Evolutionary conservation across 495 filamentous ascomycete genomes (phyloP), one percentile per base, ranked within the genome.

Genomic region (Trichoderma virens): DNA sequence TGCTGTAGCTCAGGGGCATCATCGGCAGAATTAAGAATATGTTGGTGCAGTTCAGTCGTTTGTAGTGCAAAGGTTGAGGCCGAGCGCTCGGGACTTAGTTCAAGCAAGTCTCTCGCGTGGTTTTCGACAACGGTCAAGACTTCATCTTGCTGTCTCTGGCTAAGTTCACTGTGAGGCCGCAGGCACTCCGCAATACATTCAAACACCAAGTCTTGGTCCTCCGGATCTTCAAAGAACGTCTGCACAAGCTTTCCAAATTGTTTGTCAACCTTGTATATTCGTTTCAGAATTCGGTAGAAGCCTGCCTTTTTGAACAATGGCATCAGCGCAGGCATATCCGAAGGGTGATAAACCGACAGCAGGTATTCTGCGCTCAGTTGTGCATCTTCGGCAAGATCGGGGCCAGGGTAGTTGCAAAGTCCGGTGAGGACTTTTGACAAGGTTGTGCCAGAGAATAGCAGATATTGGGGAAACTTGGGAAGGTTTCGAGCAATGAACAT

Each of bases 401-500:
- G 78, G 7, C 84, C 85, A 2, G 94, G 91, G 68, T 90, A 95
- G 65, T 87, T 82, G 77, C 94, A 98, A 39, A 98, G 79, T 7
- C 91, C 90, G 9, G 85, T 78, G 47, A 98, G 79, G 41, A 97
- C 87, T 54, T 86, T 87, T 68, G 93, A 88, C 1, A 98, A 81
- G 9, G 88, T 88, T 8, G 89, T 89, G 60, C 92, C 94, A 0
- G 94, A 86, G 64, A 98, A 84, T 35, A 97, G 82, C 67, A 98
- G 90, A 69, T 96, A 97, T 72, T 97, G 93, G 5, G 91, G 92
- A 71, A 96, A 98, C 75, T 98, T 98, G 2, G 94, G 91, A 18
- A 98, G 82, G 69, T 96, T 98, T 64, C 94, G 88, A 54, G 94
- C 93, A 72, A 98, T 86, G 71, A 98, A 98, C 91, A 98, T 98